Evolutionary conservation across 2,329 filamentous ascomycete species (phyloP), one percentile per base, ranked within the genome.

Genomic region (Thielaviopsis ethacetica): DNA sequence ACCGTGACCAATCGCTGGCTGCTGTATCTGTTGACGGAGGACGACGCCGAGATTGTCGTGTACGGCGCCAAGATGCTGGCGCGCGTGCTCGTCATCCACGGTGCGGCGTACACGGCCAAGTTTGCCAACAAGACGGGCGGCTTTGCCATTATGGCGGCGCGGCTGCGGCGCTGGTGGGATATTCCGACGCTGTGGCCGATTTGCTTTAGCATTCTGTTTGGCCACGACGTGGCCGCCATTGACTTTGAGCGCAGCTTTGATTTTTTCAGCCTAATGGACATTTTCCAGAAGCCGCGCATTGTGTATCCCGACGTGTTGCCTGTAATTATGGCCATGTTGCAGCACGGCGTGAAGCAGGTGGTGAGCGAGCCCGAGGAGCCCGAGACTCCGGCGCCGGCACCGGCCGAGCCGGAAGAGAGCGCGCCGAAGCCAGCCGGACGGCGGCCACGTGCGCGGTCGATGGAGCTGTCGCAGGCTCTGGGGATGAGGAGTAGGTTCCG

Each of bases 1-100:
- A 94, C 91, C 1, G 91, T 98, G 9, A 96, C 91, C 22, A 95
- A 95, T 65, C 95, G 91, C 85, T 96, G 91, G 91, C 79, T 95
- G 15, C 74, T 98, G 15, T 95, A 96, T 69, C 79, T 98, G 15
- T 77, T 97, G 56, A 88, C 88, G 7, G 91, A 96, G 68, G 82
- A 88, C 62, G 87, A 97, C 61, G 78, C 87, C 5, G 85, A 90
- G 64, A 84, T 95, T 22, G 85, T 96, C 12, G 77, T 90, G 15
- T 79, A 90, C 56, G 88, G 88, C 15, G 80, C 83, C 64, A 91
- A 86, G 66, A 91, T 98, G 57, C 74, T 98, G 24, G 85, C 89
- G 24, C 83, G 90, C 44, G 78, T 96, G 3, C 75, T 98, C 5
- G 82, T 91, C n/a, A 77, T 84, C 0, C 89, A 95, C 66, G 91